Evolutionary conservation across 2,329 filamentous ascomycete genomes (phyloP).

Genomic region (Colletotrichum sp.): DNA sequence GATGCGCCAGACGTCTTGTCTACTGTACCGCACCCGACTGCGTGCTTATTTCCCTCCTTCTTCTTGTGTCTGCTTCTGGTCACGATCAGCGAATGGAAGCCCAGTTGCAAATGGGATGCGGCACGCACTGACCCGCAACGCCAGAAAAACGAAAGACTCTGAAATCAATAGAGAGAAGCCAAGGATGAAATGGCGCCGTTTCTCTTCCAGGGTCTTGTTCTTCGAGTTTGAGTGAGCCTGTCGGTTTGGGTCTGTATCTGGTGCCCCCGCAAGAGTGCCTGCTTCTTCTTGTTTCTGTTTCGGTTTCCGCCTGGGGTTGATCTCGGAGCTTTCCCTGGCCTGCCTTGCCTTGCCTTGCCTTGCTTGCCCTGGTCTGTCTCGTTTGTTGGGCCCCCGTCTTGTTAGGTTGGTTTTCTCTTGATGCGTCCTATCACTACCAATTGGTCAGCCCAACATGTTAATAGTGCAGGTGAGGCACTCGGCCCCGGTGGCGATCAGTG

Average conservation of each 20-base stretch:
- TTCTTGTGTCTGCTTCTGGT: background rate
- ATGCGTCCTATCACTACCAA: slow-evolving; percentile 2
- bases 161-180: background rate
- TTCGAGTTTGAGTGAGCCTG: background rate
- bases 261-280: background rate
- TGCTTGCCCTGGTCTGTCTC: background rate
- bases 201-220: background rate
- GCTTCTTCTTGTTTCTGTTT: background rate
- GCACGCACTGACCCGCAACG: background rate
- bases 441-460: slow-evolving; percentile 19
- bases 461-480: slow-evolving; percentile 24
- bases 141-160: background rate
- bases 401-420: background rate
- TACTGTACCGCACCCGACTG: background rate
- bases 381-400: background rate
- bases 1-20: background rate
- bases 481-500: slow-evolving; percentile 21
- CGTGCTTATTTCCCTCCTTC: slow-evolving; percentile 5
- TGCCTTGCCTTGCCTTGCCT: background rate
- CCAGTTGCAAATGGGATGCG: background rate
- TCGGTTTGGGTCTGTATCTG: background rate
- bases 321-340: slow-evolving; percentile 17
- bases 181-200: background rate
- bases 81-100: background rate
- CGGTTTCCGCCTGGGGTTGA: background rate